Evolutionary conservation across 441 rosid species (phyloP).

Genomic region (Populus trichocarpa): DNA sequence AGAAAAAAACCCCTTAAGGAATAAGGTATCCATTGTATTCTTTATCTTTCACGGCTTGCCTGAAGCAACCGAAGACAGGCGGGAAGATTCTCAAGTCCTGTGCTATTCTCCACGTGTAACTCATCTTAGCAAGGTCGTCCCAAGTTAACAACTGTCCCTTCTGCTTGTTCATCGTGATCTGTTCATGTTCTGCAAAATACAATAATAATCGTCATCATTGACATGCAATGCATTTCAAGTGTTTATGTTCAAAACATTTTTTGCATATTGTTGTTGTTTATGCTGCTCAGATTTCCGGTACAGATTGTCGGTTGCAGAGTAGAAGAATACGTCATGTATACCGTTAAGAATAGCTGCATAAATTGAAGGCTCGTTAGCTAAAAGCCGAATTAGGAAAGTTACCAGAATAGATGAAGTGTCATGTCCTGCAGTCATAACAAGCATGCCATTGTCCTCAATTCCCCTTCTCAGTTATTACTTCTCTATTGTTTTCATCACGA

Average conservation of each 20-base stretch:
- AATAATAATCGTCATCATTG: neutral
- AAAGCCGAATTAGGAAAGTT: constrained; percentile 42
- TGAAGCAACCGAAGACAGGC: constrained; percentile 44
- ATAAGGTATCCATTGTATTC: constrained; percentile 45
- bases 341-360: constrained; percentile 47
- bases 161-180: constrained; percentile 34
- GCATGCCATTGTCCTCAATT: constrained; percentile 40
- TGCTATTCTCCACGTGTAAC: constrained; percentile 60
- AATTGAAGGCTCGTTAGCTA: constrained; percentile 34
- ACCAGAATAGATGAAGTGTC: constrained; percentile 45
- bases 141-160: constrained; percentile 38
- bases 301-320: too few species aligned
- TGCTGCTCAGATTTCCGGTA: too few species aligned
- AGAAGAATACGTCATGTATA: neutral
- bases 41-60: constrained; percentile 37
- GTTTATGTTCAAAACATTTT: too few species aligned
- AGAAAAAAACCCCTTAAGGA: constrained; percentile 27
- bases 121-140: constrained; percentile 54
- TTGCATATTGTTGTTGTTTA: too few species aligned
- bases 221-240: neutral
- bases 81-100: constrained; percentile 43
- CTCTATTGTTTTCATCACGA: constrained; percentile 8
- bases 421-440: constrained; percentile 52
- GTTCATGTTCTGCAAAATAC: constrained; percentile 42
- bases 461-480: constrained; percentile 37